These are phyloP conservation scores for Monilinia vaccinii-corymbosi DNA, from an alignment of 2,329 filamentous ascomycete species.

Conservation along the genomic window DNA sequence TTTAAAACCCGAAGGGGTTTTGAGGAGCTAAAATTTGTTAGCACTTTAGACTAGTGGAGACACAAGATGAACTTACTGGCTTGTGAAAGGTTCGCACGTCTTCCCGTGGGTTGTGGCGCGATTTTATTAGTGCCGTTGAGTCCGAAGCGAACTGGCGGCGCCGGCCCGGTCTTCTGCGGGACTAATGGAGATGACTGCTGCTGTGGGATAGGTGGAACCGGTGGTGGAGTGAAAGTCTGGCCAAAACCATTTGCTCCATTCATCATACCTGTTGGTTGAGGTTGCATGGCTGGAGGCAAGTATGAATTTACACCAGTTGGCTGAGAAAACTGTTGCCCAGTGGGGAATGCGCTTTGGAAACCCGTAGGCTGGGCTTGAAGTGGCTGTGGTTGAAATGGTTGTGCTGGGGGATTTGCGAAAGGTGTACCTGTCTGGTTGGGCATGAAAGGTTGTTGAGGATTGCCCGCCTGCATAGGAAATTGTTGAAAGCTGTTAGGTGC, in stretches of 20 bases:
- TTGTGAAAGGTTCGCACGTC: conserved; percentile 82
- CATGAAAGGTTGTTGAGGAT: conserved; percentile 30
- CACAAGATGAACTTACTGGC: conserved; percentile 64
- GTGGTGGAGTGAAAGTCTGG: conserved; percentile 34
- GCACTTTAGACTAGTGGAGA: conserved; percentile 6
- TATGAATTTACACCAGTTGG: conserved; percentile 44
- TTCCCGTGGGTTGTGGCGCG: conserved; percentile 76
- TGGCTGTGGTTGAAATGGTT: conserved; percentile 44
- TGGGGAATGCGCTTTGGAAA: conserved; percentile 37
- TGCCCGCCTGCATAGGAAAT: conserved; percentile 21
- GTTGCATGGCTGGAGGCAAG: conserved; percentile 50
- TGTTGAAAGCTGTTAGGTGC: conserved; percentile 15
- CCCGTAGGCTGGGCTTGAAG: conserved; percentile 43
- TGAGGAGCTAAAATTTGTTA: conserved; percentile 44
- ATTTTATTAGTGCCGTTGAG: conserved; percentile 67
- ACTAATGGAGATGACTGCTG: conserved; percentile 52
- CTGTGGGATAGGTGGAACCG: conserved; percentile 44
- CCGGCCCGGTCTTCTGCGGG: conserved; percentile 74
- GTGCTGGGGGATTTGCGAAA: conserved; percentile 46
- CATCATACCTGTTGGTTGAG: conserved; percentile 47
- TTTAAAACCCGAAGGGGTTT: conserved; percentile 62
- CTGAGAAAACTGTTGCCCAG: conserved; percentile 29
- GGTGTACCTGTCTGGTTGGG: conserved; percentile 38
- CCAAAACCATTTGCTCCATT: conserved; percentile 43
- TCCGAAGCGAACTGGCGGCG: conserved; percentile 84